These are phyloP conservation scores for Piper longum DNA, from an alignment of 164 flowering plant species.

Conservation along the genomic window DNA sequence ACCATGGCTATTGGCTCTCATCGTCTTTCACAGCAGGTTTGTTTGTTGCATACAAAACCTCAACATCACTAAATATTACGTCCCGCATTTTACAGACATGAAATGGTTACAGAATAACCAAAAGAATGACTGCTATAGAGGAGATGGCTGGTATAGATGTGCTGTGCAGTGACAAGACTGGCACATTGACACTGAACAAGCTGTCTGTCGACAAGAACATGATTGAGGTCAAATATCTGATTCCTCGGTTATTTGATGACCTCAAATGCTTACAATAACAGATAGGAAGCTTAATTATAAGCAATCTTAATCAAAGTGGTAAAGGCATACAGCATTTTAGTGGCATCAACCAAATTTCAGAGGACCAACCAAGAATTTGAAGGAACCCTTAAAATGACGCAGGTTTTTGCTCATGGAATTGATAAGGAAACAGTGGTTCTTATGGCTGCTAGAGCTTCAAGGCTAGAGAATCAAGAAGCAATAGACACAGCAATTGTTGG, in stretches of 20 bases:
- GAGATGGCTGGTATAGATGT: slow-evolving; percentile 87
- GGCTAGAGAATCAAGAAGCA: slow-evolving; percentile 62
- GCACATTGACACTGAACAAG: slow-evolving; percentile 63
- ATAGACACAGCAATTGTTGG: slow-evolving; percentile 50
- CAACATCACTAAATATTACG: background rate
- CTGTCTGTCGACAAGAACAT: slow-evolving; percentile 47
- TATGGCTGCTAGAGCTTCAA: slow-evolving; percentile 63
- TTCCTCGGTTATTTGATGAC: background rate
- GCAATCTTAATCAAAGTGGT: background rate
- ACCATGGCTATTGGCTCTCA: slow-evolving; percentile 83
- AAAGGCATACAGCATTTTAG: background rate
- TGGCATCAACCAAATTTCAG: too few relatives aligned
- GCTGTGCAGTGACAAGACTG: slow-evolving; percentile 73
- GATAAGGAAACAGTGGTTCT: slow-evolving; percentile 46
- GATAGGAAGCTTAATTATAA: too few relatives aligned
- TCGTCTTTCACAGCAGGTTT: slow-evolving; percentile 63
- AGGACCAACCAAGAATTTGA: background rate
- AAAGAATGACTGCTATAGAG: slow-evolving; percentile 82
- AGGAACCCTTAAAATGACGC: slow-evolving; percentile 1
- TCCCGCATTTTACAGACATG: background rate
- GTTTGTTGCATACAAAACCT: slow-evolving; percentile 1
- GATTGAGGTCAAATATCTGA: slow-evolving; percentile 42
- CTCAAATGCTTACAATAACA: background rate
- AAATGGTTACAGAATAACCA: slow-evolving; percentile 44
- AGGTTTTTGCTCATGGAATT: slow-evolving; percentile 42